phyloP scores from a whole-genome alignment of 306 rosid genomes.

The Casuarina glauca region DNA sequence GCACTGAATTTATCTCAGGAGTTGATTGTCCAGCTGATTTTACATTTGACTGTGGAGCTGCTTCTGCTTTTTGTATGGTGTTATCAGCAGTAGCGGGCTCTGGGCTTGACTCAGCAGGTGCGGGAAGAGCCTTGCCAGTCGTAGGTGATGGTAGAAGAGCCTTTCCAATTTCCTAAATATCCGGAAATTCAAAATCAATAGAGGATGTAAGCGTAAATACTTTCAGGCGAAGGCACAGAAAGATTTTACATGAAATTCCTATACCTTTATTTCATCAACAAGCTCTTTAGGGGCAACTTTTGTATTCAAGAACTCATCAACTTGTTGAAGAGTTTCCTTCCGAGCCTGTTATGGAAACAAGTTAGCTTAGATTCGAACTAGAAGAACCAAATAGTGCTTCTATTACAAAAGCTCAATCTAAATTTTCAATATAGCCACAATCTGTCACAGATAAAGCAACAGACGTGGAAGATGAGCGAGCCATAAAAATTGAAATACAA shows the following conservation, averaged over 20 bases:
- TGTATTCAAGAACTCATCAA: slow-evolving; percentile 78
- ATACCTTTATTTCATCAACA: slow-evolving; percentile 77
- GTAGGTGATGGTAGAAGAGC: slow-evolving; percentile 71
- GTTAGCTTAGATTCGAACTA: neutral
- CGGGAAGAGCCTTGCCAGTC: slow-evolving; percentile 64
- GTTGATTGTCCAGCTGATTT: slow-evolving; percentile 46
- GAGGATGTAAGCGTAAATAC: neutral
- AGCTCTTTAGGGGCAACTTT: slow-evolving; percentile 90
- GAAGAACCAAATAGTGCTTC: neutral
- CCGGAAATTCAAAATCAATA: slow-evolving; percentile 23
- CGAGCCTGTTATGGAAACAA: slow-evolving; percentile 61
- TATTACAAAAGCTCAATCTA: neutral
- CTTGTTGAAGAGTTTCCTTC: slow-evolving; percentile 60
- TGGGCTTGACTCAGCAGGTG: slow-evolving; percentile 46
- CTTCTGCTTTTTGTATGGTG: slow-evolving; percentile 51
- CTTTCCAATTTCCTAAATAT: slow-evolving; percentile 76
- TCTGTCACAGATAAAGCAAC: slow-evolving; percentile 5
- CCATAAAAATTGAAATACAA: neutral
- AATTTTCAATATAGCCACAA: neutral
- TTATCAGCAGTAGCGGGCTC: slow-evolving; percentile 42
- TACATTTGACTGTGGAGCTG: slow-evolving; percentile 37
- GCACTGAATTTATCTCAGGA: slow-evolving; percentile 60
- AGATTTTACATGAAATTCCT: neutral
- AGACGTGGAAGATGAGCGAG: neutral
- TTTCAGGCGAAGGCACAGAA: slow-evolving; percentile 1